Evolutionary conservation across 169 alveolate genomes (phyloP), one percentile per base, ranked within the genome.

Genomic region (Eimeria zaria): DNA sequence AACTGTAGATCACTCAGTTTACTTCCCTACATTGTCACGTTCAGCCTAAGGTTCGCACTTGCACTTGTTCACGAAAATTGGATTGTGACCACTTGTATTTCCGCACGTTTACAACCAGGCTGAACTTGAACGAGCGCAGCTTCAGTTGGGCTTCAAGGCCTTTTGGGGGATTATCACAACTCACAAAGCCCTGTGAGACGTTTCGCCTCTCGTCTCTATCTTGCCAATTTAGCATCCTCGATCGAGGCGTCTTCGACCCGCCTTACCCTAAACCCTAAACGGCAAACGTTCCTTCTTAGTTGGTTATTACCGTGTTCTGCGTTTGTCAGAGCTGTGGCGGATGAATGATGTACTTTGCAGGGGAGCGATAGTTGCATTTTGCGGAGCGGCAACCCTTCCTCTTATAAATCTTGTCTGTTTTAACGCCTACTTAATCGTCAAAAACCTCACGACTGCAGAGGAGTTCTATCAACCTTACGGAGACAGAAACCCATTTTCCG

Each of bases 361-460:
- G 60, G 96, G 89, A 39, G 96, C 81, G 39, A 83, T 55, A 78
- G 51, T 76, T 62, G 78, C 48, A 1, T 55, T 74, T 46, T 58
- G 96, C 91, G 73, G 67, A 18, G 33, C 39, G 67, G 89, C 90
- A 36, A 60, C 60, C 71, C 73, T 91, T 20, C 96, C 84, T 7
- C 91, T 91, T 14, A 33, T 76, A 46, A 53, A 91, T 44, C 91
- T 91, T 36, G 62, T 36, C 36, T 46, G 80, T 30, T 91, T 91
- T 44, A 91, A 91, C 69, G 6, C 60, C 81, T 91, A 76, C 96
- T 58, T 91, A 30, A 60, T 91, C 62, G 30, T 44, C 67, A 41
- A 76, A 39, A 91, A 91, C 55, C 91, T 91, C 39, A 91, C 96
- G 18, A 91, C 96, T 9, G 88, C 87, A 36, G 96, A 91, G 33